Evolutionary conservation across 1,139 yeast genomes (phyloP).

Genomic region (Pichia sp.): DNA sequence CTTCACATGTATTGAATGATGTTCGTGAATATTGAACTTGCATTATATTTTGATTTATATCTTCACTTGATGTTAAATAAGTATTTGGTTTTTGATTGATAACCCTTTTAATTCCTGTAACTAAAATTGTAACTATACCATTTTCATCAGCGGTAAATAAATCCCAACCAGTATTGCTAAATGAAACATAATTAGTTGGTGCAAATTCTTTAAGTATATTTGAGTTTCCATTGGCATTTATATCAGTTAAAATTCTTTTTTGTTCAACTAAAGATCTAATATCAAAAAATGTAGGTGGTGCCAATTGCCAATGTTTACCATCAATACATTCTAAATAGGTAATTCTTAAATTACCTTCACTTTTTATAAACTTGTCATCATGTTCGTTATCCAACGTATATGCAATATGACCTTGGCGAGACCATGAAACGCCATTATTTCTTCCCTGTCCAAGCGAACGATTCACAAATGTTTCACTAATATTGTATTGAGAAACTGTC

Average conservation of each 20-base stretch:
- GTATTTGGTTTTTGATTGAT: constrained; percentile 10
- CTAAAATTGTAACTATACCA: constrained; percentile 46
- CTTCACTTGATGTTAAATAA: constrained; percentile 1
- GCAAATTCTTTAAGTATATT: neutral
- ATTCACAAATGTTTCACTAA: constrained; percentile 8
- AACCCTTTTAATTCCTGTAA: constrained; percentile 28
- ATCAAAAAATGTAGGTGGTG: constrained; percentile 37
- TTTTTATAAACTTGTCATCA: constrained; percentile 3
- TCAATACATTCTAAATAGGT: constrained; percentile 59
- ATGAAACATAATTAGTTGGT: constrained; percentile 30
- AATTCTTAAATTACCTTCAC: constrained; percentile 34
- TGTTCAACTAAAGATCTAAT: constrained; percentile 3
- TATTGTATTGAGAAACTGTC: neutral
- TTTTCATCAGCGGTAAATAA: constrained; percentile 43
- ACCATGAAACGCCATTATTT: constrained; percentile 53
- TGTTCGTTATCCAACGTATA: constrained; percentile 35
- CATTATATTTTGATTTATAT: constrained; percentile 26
- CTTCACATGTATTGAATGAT: constrained; percentile 33
- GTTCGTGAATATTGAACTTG: constrained; percentile 29
- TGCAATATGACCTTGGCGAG: constrained; percentile 68
- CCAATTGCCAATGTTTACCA: constrained; percentile 62
- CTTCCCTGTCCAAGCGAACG: constrained; percentile 3
- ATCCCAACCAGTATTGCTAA: constrained; percentile 51
- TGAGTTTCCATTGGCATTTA: neutral
- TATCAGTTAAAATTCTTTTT: neutral